Base-by-base conservation (phyloP, 495 filamentous ascomycete species). In the Talaromyces wortmannii region DNA sequence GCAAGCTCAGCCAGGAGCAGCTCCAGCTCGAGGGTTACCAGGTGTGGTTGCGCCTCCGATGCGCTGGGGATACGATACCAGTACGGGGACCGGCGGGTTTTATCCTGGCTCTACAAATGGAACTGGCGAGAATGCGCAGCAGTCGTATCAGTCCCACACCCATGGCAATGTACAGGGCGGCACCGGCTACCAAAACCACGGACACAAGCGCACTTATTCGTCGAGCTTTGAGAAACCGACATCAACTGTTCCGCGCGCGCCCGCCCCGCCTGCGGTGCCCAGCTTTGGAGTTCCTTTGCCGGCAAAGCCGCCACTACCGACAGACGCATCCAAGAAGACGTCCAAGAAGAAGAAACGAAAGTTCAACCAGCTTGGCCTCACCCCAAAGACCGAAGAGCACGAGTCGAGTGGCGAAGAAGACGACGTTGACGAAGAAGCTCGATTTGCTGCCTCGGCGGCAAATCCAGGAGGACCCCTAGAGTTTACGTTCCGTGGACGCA, bases 311-410 rank as follows among this genome's bases (percentile, higher is more conserved):
- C 81, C 83, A 43, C 70, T 73, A 0, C 68, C 69, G n/a, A 68
- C 61, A 12, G 69, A 71, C 45, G 56, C 57, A 5, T 55, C 64
- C 6, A 63, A 66, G n/a, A 78, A 78, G 57, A 65, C 68, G 2
- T 42, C 48, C 23, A 87, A 86, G 70, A 92, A 92, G 66, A 89
- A 88, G 75, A 88, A 88, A 75, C 74, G 86, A 47, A 85, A 83
- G 63, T 83, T 85, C 45, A 91, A 94, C 49, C 84, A 87, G 31
- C 81, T 96, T 7, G 91, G 91, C 16, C 67, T 96, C 52, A 91
- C 87, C 2, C 91, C 88, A 11, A 83, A 83, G 40, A 78, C 78
- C n/a, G 84, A 86, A 43, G 82, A 84, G 30, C 83, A 88, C 53
- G 87, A 89, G 59, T 83, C 82, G 1, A 88, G 84, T 50, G 75